Percentiles rank a stretch among this genome's conserved stretches.
These are phyloP conservation scores for Polyporus tsugae DNA, from an alignment of 1,284 basidiomycete species.

Conservation along the genomic window DNA sequence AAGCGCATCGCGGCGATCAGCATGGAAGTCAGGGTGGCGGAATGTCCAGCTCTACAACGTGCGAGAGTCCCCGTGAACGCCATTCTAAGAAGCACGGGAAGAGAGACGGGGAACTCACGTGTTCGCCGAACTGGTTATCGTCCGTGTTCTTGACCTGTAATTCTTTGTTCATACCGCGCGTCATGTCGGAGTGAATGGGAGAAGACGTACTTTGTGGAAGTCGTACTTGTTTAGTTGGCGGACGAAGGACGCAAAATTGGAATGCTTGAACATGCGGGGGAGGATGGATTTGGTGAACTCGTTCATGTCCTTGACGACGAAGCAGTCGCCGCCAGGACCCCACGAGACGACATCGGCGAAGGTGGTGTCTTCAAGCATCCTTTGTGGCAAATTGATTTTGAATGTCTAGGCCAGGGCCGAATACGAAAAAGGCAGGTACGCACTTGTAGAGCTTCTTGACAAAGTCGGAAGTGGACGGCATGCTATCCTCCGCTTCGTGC, in stretches of 20 bases:
- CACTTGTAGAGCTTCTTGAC: conserved; percentile 96
- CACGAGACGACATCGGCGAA: conserved; percentile 86
- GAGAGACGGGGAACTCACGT: conserved; percentile 53
- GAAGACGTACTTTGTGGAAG: conserved; percentile 84
- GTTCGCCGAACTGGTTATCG: conserved; percentile 81
- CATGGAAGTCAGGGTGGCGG: conserved; percentile 93
- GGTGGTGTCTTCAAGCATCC: conserved; percentile 87
- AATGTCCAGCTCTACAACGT: conserved; percentile 89
- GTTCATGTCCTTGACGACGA: conserved; percentile 99
- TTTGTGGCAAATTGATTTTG: conserved; percentile 39
- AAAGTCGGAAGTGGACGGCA: conserved; percentile 88
- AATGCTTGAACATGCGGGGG: conserved; percentile 96
- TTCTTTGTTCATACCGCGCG: conserved; percentile 7
- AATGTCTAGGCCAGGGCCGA: conserved; percentile 11
- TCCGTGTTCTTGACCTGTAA: conserved; percentile 80
- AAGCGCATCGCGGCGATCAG: conserved; percentile 84
- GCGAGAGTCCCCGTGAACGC: conserved; percentile 7
- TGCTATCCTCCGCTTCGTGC: conserved; percentile 59
- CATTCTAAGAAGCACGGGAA: conserved; percentile 10
- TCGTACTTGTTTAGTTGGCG: conserved; percentile 98
- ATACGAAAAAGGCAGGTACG: conserved; percentile 39
- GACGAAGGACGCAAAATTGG: conserved; percentile 95
- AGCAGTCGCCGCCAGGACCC: conserved; percentile 88
- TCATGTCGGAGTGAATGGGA: conserved; percentile 9
- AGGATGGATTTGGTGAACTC: conserved; percentile 95